A percentile compares a stretch with the other conserved stretches of the same genome.
Conservation (phyloP, 2,329 filamentous ascomycete genomes). For the Colletotrichum abscissum region DNA sequence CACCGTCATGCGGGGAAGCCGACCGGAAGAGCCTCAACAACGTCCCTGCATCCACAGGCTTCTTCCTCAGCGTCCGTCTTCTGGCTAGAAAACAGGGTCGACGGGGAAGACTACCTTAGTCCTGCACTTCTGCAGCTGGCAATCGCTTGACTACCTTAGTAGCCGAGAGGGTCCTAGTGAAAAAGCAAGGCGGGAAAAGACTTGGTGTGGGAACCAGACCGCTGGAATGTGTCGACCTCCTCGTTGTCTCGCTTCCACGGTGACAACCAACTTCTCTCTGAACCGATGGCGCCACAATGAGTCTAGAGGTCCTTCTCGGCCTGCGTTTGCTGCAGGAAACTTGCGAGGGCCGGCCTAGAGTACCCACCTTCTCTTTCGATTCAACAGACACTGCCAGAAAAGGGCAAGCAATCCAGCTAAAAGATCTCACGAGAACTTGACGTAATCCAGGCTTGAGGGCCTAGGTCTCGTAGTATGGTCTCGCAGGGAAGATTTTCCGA, state of each 20-base stretch:
- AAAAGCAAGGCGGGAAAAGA: slow-evolving; percentile 17
- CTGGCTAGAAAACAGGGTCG: not conserved
- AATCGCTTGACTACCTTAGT: not conserved
- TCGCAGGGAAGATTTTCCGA: not conserved
- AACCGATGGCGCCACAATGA: slow-evolving; percentile 17
- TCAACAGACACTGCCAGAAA: not conserved
- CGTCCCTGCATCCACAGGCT: not conserved
- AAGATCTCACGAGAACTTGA: not conserved
- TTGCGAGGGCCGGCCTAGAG: slow-evolving; percentile 12
- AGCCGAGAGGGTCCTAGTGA: slow-evolving; percentile 3
- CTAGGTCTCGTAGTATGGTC: not conserved
- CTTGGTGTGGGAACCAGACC: slow-evolving; percentile 25
- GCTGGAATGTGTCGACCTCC: slow-evolving; percentile 25
- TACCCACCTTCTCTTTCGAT: not conserved
- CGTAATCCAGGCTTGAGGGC: not conserved
- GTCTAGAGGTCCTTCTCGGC: slow-evolving; percentile 12
- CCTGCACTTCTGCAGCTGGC: slow-evolving; percentile 6
- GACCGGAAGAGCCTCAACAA: slow-evolving; percentile 4
- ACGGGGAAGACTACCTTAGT: too few relatives aligned
- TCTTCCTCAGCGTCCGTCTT: not conserved
- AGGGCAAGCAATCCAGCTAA: not conserved
- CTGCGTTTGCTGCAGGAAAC: not conserved
- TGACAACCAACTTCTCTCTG: slow-evolving; percentile 14
- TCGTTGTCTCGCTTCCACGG: slow-evolving; percentile 33
- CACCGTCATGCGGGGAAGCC: not conserved